A percentile compares a stretch with the other conserved stretches of the same genome.
These are phyloP conservation scores for Pittosporum tobira DNA, from an alignment of 129 eudicot species.

Conservation along the genomic window DNA sequence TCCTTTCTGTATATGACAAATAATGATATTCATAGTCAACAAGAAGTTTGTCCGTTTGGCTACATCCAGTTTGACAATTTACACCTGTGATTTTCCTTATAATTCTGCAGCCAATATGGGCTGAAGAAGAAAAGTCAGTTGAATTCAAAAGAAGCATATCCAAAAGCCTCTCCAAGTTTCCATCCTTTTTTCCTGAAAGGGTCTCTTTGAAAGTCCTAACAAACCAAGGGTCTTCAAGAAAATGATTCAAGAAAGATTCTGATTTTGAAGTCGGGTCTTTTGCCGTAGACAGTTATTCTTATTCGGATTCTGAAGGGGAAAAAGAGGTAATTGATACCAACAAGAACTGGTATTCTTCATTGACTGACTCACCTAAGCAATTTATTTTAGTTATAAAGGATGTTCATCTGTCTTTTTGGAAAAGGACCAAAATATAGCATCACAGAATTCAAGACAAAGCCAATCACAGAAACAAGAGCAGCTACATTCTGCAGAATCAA, in stretches of 20 bases:
- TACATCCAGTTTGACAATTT: conserved; percentile 2
- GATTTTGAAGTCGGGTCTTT: conserved; percentile 13
- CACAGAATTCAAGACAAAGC: conserved; percentile 25
- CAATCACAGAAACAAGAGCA: conserved; percentile 27
- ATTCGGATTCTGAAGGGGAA: conserved; percentile 34
- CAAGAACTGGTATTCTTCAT: conserved; percentile 20
- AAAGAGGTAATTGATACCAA: conserved; percentile 29
- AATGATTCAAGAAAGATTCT: conserved; percentile 21
- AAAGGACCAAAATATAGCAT: conserved; percentile 20
- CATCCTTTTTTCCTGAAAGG: conserved; percentile 55
- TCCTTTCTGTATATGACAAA: neutral
- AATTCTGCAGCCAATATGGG: conserved; percentile 78
- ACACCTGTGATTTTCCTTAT: conserved; percentile 11
- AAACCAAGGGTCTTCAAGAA: conserved; percentile 28
- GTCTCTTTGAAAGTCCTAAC: conserved; percentile 40
- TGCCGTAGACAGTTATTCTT: conserved; percentile 19
- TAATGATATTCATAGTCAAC: conserved; percentile 12
- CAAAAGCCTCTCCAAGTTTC: conserved; percentile 43
- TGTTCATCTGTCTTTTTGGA: conserved; percentile 26
- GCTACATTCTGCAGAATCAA: conserved; percentile 34
- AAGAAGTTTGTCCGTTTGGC: neutral
- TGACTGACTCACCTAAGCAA: conserved; percentile 39
- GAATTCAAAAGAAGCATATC: conserved; percentile 17
- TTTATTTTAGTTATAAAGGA: conserved; percentile 2
- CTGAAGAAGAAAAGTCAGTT: conserved; percentile 38